Evolutionary conservation across 345 rosid genomes (phyloP), one percentile per base, ranked within the genome.

Genomic region (Luvunga scandens): DNA sequence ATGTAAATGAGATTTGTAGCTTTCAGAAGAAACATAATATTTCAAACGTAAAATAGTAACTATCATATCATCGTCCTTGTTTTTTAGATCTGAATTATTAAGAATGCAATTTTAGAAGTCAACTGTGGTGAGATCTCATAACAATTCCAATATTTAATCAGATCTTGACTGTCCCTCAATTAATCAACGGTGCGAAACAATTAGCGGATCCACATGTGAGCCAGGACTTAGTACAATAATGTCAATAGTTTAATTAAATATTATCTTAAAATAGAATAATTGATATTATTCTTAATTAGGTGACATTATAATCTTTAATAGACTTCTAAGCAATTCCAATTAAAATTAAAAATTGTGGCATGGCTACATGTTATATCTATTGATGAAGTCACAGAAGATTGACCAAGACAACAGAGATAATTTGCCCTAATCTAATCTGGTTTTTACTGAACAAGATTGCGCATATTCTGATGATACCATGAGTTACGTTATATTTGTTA

Each of bases 371-470:
- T 62, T n/a, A 21, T n/a, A 6, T 5, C 27, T 10, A 21, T 27
- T 18, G 56, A 8, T 60, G 36, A 7, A 28, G 18, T 16, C 30
- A 38, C 6, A 57, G 13, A 39, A 39, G 45, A 39, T 56, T 18
- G 45, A 31, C 30, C 45, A 33, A 22, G 39, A 9, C 5, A 0
- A 0, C 4, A 16, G 24, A n/a, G 5, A 66, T 2, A 27, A 4
- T 73, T 39, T 39, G n/a, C 60, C 69, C 60, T 45, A 63, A 45
- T 30, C 70, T 63, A n/a, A 45, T 5, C 12, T 64, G 78, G 68
- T 42, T 5, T 45, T 30, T 28, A 1, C 10, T 6, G 8, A 69
- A 16, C 34, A 13, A 1, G 30, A 45, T 30, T 45, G 45, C 31
- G 22, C 62, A 7, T 0, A 45, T 28, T 9, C 45, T 75, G 48